Conservation (phyloP, 306 rosid genomes). For the Carpinus viminea region DNA sequence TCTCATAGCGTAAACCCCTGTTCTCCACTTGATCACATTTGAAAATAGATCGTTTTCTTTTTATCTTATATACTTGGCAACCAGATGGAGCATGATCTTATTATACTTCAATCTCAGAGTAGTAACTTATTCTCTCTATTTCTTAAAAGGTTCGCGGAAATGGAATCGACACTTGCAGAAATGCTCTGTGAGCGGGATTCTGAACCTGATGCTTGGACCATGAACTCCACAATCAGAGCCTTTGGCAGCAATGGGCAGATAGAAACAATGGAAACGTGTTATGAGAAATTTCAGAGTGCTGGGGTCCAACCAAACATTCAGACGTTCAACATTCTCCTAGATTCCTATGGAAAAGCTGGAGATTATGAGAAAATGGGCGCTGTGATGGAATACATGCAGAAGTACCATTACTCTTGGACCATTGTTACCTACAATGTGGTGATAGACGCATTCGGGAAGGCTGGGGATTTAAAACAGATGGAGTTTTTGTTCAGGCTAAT, state of each 20-base stretch:
- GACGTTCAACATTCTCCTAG: constrained; percentile 86
- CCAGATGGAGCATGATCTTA: constrained; percentile 33
- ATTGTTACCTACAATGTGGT: constrained; percentile 80
- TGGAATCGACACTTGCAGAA: constrained; percentile 77
- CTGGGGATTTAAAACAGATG: constrained; percentile 90
- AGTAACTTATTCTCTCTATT: constrained; percentile 29
- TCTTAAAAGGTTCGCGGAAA: constrained; percentile 71
- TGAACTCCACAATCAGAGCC: constrained; percentile 93
- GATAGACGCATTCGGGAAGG: constrained; percentile 93
- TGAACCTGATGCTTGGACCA: constrained; percentile 89
- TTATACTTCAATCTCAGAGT: constrained; percentile 11
- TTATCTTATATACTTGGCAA: constrained; percentile 23
- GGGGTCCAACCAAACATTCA: constrained; percentile 84
- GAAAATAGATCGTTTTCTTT: constrained; percentile 4
- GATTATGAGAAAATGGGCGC: constrained; percentile 76
- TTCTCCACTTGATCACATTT: constrained; percentile 14
- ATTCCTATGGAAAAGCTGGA: constrained; percentile 73
- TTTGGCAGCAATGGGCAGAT: constrained; percentile 80
- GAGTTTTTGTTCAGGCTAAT: constrained; percentile 85
- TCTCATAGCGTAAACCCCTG: neutral
- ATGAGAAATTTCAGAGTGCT: constrained; percentile 74
- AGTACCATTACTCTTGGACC: constrained; percentile 91
- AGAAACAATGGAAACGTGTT: constrained; percentile 94
- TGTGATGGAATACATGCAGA: constrained; percentile 96
- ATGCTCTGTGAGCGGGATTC: constrained; percentile 67